Base-by-base conservation (phyloP, 2,329 filamentous ascomycete species). In the Lasiodiplodia sp. region DNA sequence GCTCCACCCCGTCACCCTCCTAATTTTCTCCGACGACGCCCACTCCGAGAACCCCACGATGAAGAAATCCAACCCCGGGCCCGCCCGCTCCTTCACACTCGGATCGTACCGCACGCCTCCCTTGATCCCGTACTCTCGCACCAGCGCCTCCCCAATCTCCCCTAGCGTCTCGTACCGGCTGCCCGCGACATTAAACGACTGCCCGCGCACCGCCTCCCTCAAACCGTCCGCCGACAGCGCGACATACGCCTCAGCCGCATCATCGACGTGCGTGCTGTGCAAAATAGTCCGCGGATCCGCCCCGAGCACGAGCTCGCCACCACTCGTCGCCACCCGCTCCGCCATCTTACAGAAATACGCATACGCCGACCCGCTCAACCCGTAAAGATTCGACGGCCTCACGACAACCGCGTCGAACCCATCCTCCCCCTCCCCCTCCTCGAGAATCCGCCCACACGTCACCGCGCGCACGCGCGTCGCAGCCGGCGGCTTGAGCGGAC, bases 181-280 rank as follows among this genome's bases (percentile, higher is more conserved):
- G 6, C 37, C 56, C 14, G 56, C 56, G 4, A 58, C 38, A 12
- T 40, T 40, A 4, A 58, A 58, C 16, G 10, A 1, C 18, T 56
- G 53, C 16, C 21, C 11, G 28, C 53, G 31, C 6, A 56, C 53
- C 12, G 34, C 18, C 10, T 11, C 18, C 16, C 53, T 28, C 18
- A 56, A 3, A 2, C 5, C 7, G 5, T 56, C 53, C 5, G 34
- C 28, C 21, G 53, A 56, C 34, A 56, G 53, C 28, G 53, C 53
- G 18, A 56, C 53, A 12, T 38, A 56, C 6, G 53, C 31, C 3
- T 56, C 31, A 4, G 31, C 53, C 10, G 28, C 34, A 25, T 56
- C 53, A 1, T 37, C 53, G 53, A 56, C 53, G 18, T 56, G 53
- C 53, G 18, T 12, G 53, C 53, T 56, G 18, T 56, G 53, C 28